Base-by-base conservation (phyloP, 805 yeast genomes). In the Cephaloascus fragrans region DNA sequence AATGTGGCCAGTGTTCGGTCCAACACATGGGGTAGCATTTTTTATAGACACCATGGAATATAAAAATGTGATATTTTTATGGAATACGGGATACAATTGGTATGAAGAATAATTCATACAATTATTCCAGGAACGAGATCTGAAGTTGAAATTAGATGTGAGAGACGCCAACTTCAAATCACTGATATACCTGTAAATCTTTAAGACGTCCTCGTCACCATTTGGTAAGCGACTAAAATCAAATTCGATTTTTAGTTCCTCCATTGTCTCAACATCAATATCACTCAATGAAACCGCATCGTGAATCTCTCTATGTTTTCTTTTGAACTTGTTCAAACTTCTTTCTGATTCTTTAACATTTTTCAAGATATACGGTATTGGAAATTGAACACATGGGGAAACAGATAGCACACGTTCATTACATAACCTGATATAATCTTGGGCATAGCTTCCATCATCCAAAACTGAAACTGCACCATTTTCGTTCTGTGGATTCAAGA, bases 11-110 rank as follows among this genome's bases (percentile, higher is more conserved):
- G 78, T 66, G 40, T 77, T 86, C 0, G 99, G 98, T 0, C 97
- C 97, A 32, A 79, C 66, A 51, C 98, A 93, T 0, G 97, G 97
- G 0, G 95, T 87, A 0, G 94, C 83, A 32, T 86, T 83, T 49
- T 80, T 82, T 6, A 80, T 75, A 3, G 90, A 83, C 1, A 88
- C 90, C 62, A 86, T 75, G 1, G 95, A 83, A 50, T 83, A 86
- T 18, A 90, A 62, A 12, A 87, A 75, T 4, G 83, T 75, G 23
- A 94, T 76, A 48, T 75, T 82, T 50, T 87, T 95, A 53, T 90
- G 96, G 33, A 63, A 65, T 3, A 64, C 52, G 0, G 73, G 73
- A 36, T 65, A 64, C 10, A 67, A 49, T 39, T 66, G 69, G 40
- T 63, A 64, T 4, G 64, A 51, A 1, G 66, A 48, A 12, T 55